Evolutionary conservation across 306 rosid species (phyloP), one percentile per base, ranked within the genome.

Genomic region (Vachellia collinsii): DNA sequence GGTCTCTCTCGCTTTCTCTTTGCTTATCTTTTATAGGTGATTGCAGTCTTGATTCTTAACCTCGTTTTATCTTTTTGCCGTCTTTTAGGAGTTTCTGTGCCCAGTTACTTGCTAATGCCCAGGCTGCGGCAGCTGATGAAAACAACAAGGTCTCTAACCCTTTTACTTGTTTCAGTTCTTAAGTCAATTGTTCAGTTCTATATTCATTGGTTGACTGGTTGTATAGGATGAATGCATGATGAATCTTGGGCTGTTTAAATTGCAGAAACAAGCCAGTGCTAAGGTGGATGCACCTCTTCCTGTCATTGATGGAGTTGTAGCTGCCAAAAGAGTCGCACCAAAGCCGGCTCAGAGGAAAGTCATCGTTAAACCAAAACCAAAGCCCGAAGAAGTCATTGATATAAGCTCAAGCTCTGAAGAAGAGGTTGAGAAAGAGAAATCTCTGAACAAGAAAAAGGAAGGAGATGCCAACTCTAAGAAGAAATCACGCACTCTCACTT

Each of bases 51-150:
- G 36, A 11, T 77, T 72, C 50, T 70, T 84, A 22, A 9, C 25
- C 53, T 64, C 4, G 76, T n/a, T 72, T 87, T 34, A 75, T 84
- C 43, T 65, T 78, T 44, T 79, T 81, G 22, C 36, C 29, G 34
- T 77, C 34, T 72, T 84, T 76, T 48, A 92, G 98, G 89, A 94
- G 93, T 58, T 94, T 94, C 79, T 80, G 96, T 71, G 97, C 98
- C 5, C 97, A 94, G 77, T 53, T 94, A 78, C 90, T 94, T 6
- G 97, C 98, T 5, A 94, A 94, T 70, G 97, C 97, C 0, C 93
- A 92, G 86, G 94, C 94, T 4, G 90, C 29, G 3, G 20, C 37
- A 22, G 39, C 59, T 14, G 90, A 80, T 25, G 98, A 88, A 46
- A 92, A 90, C 34, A 87, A 84, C 78, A 92, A 91, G 95, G 98